Evolutionary conservation across 2,329 filamentous ascomycete species (phyloP).

Genomic region (Neonectria hederae): DNA sequence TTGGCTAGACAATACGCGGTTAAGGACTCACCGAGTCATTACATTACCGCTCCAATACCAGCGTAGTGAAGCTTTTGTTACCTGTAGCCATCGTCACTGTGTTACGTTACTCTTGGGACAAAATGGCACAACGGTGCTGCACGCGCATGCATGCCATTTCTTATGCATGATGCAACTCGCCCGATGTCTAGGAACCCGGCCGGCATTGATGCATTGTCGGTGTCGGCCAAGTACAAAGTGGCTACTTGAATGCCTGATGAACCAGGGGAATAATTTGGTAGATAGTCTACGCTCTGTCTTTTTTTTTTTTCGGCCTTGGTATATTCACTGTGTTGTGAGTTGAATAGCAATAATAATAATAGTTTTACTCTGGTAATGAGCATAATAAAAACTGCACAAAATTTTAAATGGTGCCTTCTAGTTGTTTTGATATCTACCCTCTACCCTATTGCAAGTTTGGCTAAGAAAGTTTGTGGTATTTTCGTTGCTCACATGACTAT

Average conservation of each 20-base stretch:
- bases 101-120: not conserved
- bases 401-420: too few relatives aligned
- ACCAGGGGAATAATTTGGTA: not conserved
- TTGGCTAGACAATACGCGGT: not conserved
- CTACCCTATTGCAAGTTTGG: too few relatives aligned
- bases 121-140: not conserved
- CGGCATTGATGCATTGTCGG: not conserved
- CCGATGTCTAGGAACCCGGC: too few relatives aligned
- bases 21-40: not conserved
- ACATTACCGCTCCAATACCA: not conserved
- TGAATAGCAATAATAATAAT: too few relatives aligned
- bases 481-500: too few relatives aligned
- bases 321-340: too few relatives aligned
- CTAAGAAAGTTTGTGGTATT: too few relatives aligned
- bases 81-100: not conserved
- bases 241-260: not conserved
- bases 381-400: too few relatives aligned
- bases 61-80: not conserved
- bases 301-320: too few relatives aligned
- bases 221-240: not conserved
- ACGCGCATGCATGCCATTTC: not conserved
- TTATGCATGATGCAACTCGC: not conserved
- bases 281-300: too few relatives aligned
- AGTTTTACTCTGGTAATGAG: too few relatives aligned
- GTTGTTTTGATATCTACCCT: too few relatives aligned